Base-by-base conservation (phyloP, 345 rosid genomes). In the Pugionium cornutum region DNA sequence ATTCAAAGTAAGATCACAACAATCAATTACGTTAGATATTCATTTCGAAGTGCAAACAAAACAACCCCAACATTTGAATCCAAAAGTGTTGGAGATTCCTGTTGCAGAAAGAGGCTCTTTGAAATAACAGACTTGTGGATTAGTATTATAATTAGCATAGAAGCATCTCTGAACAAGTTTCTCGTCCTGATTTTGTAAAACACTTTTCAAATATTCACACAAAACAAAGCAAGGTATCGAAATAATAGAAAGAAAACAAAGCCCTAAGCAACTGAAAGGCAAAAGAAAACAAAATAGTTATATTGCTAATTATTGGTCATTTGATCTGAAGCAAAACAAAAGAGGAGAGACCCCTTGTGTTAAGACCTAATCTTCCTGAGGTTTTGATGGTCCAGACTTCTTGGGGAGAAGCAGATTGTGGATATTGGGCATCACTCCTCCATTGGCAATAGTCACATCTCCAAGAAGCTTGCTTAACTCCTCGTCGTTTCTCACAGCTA, bases 401-500 rank as follows among this genome's bases (percentile, higher is more conserved):
- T 89, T 92, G 2, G 97, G 98, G 42, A 89, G 84, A 32, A 92
- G 91, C 28, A 87, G 97, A 69, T 87, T 91, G 84, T 91, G 98
- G 76, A 91, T 91, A 77, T 91, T 91, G 1, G 96, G 96, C 96
- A 91, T 89, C 61, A 92, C 98, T 46, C 96, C 98, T 3, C 98
- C 98, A 5, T 92, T 92, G 2, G 98, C 95, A 49, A 89, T 92
- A 0, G 98, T 92, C 2, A 89, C 98, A 45, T 92, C 98, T 26
- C 98, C 98, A 0, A 92, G 88, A 10, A 89, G 91, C 80, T 92
- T 92, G 84, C 98, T 89, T n/a, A 92, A 81, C 58, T 92, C 98
- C 75, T 92, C 98, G 2, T 92, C 97, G 0, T 89, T 18, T 74
- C 97, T 86, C 41, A 92, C 97, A 0, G 96, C 97, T 0, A 89